These are phyloP conservation scores for Chrysanthemum makinoi DNA, from an alignment of 129 eudicot species.

Conservation along the genomic window DNA sequence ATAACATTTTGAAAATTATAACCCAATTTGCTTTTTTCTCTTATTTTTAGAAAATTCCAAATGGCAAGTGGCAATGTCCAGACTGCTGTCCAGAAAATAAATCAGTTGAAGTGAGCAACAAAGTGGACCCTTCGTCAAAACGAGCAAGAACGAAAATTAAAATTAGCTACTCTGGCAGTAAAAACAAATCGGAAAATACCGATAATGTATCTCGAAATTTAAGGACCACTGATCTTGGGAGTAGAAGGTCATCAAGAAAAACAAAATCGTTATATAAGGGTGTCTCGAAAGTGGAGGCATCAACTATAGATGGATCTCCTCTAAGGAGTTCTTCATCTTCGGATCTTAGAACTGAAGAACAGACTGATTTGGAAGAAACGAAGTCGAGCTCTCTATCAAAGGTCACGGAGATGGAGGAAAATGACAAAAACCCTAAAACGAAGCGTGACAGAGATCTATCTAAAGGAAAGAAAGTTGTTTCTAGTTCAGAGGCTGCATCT, in stretches of 20 bases:
- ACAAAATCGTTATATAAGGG: slow-evolving; percentile 25
- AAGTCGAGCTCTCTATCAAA: not conserved
- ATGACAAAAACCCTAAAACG: slow-evolving; percentile 34
- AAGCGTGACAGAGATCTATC: slow-evolving; percentile 33
- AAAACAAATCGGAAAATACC: slow-evolving; percentile 35
- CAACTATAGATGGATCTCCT: slow-evolving; percentile 40
- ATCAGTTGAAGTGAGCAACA: slow-evolving; percentile 24
- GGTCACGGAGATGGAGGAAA: slow-evolving; percentile 28
- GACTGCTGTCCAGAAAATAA: slow-evolving; percentile 44
- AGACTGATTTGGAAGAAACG: slow-evolving; percentile 31
- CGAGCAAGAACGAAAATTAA: slow-evolving; percentile 53
- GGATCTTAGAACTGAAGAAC: slow-evolving; percentile 30
- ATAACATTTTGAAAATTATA: not conserved
- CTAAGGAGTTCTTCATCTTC: slow-evolving; percentile 33
- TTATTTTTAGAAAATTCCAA: slow-evolving; percentile 57
- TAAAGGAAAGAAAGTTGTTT: slow-evolving; percentile 27
- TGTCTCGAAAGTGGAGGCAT: not conserved
- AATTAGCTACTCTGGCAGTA: slow-evolving; percentile 40
- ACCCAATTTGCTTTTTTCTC: not conserved
- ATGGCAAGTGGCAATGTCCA: slow-evolving; percentile 89
- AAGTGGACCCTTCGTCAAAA: slow-evolving; percentile 45
- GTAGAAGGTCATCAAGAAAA: slow-evolving; percentile 49
- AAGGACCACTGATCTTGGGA: slow-evolving; percentile 41
- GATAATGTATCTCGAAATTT: slow-evolving; percentile 34
- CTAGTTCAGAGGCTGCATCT: slow-evolving; percentile 29